Evolutionary conservation across 805 yeast genomes (phyloP), one percentile per base, ranked within the genome.

Genomic region (Starmera pachycereana): DNA sequence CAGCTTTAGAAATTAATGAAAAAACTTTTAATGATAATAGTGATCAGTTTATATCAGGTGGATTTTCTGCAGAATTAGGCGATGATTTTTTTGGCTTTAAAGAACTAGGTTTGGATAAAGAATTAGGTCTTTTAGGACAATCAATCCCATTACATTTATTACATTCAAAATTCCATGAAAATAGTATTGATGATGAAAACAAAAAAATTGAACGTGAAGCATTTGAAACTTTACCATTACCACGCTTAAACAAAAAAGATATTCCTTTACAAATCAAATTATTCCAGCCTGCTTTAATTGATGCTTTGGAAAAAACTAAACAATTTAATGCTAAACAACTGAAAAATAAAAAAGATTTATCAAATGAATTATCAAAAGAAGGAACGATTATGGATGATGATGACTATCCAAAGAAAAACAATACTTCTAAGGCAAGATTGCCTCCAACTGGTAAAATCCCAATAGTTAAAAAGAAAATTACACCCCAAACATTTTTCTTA

Each of bases 21-120:
- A 71, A 74, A 40, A 82, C 78, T 47, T 92, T 92, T 58, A 77
- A 67, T 32, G 98, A 94, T 55, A 85, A 87, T 52, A 82, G 95
- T 52, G 97, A 92, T 47, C 96, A 90, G 59, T 92, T 89, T 56
- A 62, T 90, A 48, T 83, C 92, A 28, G 99, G 99, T 42, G 97
- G 89, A 53, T 92, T 92, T 58, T 82, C 96, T 1, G 81, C 76
- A 51, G 96, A 89, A 44, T 65, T 92, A 32, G 98, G 97, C 7
- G 98, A 90, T 52, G 99, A 92, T 62, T 92, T 89, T 71, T 94
- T 94, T 64, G 99, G 99, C 0, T 94, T 92, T 68, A 83, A 75
- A 55, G 97, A 90, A 48, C 67, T 92, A 37, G 98, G 98, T 0
- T 65, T 92, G 39, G 97, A 90, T 53, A 85, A 81, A 52, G 99